Conservation (phyloP, 805 yeast genomes). For the Metschnikowia dekortorum region DNA sequence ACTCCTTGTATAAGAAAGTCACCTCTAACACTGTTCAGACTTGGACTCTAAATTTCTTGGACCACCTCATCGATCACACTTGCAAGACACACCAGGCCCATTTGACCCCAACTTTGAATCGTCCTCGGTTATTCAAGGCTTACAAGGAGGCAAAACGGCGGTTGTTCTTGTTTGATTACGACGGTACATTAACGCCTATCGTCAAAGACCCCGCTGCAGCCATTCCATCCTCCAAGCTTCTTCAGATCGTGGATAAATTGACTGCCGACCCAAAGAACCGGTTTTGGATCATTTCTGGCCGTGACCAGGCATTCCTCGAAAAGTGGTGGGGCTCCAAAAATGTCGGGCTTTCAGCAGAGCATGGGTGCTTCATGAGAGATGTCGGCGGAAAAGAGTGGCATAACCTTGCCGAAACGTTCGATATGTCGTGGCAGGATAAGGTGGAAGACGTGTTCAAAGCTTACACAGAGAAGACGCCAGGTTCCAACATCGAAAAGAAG, state of each 20-base stretch:
- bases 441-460: slow-evolving; percentile 69
- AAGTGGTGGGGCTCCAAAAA: slow-evolving; percentile 76
- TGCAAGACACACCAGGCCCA: slow-evolving; percentile 41
- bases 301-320: slow-evolving; percentile 87
- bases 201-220: slow-evolving; percentile 98
- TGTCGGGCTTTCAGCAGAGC: slow-evolving; percentile 91
- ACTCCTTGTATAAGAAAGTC: slow-evolving; percentile 58
- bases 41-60: slow-evolving; percentile 69
- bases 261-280: slow-evolving; percentile 75
- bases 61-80: slow-evolving; percentile 41
- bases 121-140: slow-evolving; percentile 55
- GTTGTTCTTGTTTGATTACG: slow-evolving; percentile 89
- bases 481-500: slow-evolving; percentile 79
- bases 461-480: slow-evolving; percentile 87
- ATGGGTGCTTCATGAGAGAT: slow-evolving; percentile 89
- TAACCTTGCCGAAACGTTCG: slow-evolving; percentile 74
- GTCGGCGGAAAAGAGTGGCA: slow-evolving; percentile 68
- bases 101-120: slow-evolving; percentile 69
- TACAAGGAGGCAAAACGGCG: slow-evolving; percentile 64
- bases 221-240: slow-evolving; percentile 76
- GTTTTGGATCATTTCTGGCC: slow-evolving; percentile 93
- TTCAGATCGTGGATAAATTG: slow-evolving; percentile 53
- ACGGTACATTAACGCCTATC: slow-evolving; percentile 95
- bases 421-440: slow-evolving; percentile 92
- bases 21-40: slow-evolving; percentile 67